A percentile compares a stretch with the other conserved stretches of the same genome.
Conservation (phyloP, 2,329 filamentous ascomycete species). For the Colletotrichum agaves region DNA sequence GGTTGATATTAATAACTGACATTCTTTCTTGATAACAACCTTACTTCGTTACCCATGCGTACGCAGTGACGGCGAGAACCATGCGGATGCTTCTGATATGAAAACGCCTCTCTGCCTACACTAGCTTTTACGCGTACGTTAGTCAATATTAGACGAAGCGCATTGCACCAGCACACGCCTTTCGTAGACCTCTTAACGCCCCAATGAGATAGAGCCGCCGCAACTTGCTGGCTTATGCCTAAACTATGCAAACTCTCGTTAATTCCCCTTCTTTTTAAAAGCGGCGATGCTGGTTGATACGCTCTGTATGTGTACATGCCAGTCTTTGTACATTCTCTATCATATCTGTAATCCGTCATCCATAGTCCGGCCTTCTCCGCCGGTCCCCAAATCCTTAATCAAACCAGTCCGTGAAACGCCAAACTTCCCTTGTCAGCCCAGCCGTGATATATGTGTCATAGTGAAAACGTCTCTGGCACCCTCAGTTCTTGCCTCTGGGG, state of each 20-base stretch:
- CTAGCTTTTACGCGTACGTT: neutral
- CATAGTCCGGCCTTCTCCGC: slow-evolving; percentile 18
- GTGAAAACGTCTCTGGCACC: neutral
- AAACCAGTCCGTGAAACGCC: slow-evolving; percentile 25
- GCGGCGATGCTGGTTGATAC: neutral
- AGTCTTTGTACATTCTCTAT: slow-evolving; percentile 38
- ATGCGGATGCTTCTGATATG: neutral
- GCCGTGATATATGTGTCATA: slow-evolving; percentile 17
- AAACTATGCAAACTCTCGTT: neutral
- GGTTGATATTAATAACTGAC: neutral
- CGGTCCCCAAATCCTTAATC: slow-evolving; percentile 5
- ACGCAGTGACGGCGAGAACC: neutral
- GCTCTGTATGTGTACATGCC: slow-evolving; percentile 13
- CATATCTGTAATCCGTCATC: slow-evolving; percentile 16
- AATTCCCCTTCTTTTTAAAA: neutral
- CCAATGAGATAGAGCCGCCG: neutral
- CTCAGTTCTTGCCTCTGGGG: neutral
- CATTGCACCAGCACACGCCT: neutral
- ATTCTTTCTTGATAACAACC: neutral
- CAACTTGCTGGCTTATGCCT: neutral
- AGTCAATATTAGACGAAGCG: neutral
- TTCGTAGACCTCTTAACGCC: neutral
- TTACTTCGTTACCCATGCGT: neutral
- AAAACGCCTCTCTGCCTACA: neutral
- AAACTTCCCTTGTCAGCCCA: neutral